phyloP scores from a whole-genome alignment of 2,329 filamentous ascomycete genomes.

The Exophiala dermatitidis region DNA sequence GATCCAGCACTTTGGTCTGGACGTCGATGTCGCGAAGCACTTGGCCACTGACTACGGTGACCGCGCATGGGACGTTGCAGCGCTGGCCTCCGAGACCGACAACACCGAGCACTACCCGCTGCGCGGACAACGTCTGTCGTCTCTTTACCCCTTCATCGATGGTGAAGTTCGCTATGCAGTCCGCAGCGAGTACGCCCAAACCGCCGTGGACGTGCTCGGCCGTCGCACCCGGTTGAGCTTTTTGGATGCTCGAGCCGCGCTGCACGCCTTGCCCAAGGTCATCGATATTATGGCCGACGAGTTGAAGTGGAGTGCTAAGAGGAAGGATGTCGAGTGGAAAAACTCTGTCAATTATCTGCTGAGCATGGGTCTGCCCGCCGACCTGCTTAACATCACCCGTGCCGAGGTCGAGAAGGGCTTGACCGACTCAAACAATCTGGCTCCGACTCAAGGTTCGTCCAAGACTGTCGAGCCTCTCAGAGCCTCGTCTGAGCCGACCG shows the following conservation, averaged over 20 bases:
- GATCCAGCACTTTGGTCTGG: conserved; percentile 85
- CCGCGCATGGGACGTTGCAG: conserved; percentile 81
- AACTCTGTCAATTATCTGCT: conserved; percentile 54
- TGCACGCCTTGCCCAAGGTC: conserved; percentile 74
- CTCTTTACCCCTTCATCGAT: conserved; percentile 86
- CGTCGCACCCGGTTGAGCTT: conserved; percentile 80
- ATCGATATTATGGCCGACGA: conserved; percentile 87
- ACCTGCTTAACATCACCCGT: conserved; percentile 48
- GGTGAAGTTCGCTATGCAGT: conserved; percentile 86
- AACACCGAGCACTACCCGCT: conserved; percentile 65
- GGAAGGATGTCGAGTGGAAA: conserved; percentile 74
- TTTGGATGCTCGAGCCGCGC: conserved; percentile 80
- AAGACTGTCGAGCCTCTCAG: conserved; percentile 9
- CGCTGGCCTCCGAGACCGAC: conserved; percentile 69
- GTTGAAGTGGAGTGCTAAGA: conserved; percentile 64
- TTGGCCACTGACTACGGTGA: conserved; percentile 83
- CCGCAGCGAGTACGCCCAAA: conserved; percentile 83
- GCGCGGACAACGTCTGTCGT: conserved; percentile 69
- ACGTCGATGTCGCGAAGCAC: conserved; percentile 86
- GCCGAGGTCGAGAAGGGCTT: conserved; percentile 43
- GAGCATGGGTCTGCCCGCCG: conserved; percentile 55
- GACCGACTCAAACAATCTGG: conserved; percentile 3
- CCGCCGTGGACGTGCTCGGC: conserved; percentile 78
- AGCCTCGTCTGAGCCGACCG: conserved; percentile 8
- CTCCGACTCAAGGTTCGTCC: conserved; percentile 6